A percentile compares a stretch with the other conserved stretches of the same genome.
Evolutionary conservation across 345 rosid species (phyloP).

Genomic region (Rhizophora mangle): DNA sequence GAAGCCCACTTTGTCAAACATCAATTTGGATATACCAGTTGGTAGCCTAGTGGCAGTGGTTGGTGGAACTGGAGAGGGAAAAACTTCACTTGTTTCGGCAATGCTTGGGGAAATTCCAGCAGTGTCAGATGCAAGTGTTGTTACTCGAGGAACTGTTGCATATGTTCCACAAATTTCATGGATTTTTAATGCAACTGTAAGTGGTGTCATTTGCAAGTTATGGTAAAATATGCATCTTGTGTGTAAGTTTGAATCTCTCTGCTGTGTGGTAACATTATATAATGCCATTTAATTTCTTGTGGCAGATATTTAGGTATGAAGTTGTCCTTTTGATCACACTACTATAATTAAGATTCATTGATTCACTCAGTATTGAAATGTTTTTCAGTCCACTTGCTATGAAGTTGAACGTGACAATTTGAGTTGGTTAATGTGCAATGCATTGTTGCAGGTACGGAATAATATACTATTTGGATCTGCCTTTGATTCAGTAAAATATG

Average conservation of each 20-base stretch:
- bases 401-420: slow-evolving; percentile 9
- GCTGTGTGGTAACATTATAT: neutral
- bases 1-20: slow-evolving; percentile 77
- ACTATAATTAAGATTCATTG: slow-evolving; percentile 1
- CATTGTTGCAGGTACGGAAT: slow-evolving; percentile 66
- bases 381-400: neutral
- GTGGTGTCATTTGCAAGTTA: slow-evolving; percentile 19
- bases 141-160: slow-evolving; percentile 79
- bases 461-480: slow-evolving; percentile 92
- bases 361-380: neutral
- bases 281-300: neutral
- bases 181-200: slow-evolving; percentile 98
- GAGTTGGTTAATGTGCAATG: slow-evolving; percentile 12
- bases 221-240: too few species aligned
- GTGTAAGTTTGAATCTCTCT: too few species aligned
- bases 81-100: slow-evolving; percentile 90
- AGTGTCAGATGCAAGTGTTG: slow-evolving; percentile 54
- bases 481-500: slow-evolving; percentile 69
- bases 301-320: neutral
- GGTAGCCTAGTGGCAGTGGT: slow-evolving; percentile 96
- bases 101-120: slow-evolving; percentile 99
- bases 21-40: slow-evolving; percentile 77
- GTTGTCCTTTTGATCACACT: neutral
- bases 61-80: slow-evolving; percentile 99
- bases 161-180: slow-evolving; percentile 99